Percentiles rank a stretch among this genome's conserved stretches.
Conservation (phyloP, 2,329 filamentous ascomycete genomes). For the Penicillium griseofulvum region DNA sequence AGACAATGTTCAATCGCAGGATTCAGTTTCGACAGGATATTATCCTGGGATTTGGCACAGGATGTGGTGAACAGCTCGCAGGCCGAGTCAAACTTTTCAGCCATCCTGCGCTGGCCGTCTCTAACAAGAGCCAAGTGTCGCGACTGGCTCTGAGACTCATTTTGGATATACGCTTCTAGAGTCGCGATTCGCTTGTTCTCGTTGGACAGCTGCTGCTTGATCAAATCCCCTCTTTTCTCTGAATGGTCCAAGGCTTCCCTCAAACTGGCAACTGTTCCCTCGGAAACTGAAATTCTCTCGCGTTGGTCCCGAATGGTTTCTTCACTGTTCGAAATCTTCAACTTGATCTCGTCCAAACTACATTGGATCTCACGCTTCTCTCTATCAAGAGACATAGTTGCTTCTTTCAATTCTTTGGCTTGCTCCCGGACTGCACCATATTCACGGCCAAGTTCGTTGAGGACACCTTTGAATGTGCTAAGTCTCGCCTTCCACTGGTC, state of each 20-base stretch:
- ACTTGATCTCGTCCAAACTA: constrained; percentile 25
- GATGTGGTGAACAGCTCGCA: constrained; percentile 16
- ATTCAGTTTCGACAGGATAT: constrained; percentile 14
- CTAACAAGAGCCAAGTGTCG: constrained; percentile 21
- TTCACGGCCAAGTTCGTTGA: constrained; percentile 35
- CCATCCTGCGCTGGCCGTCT: constrained; percentile 24
- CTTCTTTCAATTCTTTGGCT: constrained; percentile 27
- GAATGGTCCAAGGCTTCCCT: constrained; percentile 25
- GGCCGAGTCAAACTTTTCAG: constrained; percentile 17
- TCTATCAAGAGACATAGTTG: constrained; percentile 21
- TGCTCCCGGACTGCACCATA: constrained; percentile 34
- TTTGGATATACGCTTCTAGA: constrained; percentile 36
- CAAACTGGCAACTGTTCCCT: constrained; percentile 20
- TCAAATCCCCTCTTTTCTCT: constrained; percentile 18
- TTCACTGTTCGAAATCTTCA: constrained; percentile 18
- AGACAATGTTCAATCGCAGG: constrained; percentile 16
- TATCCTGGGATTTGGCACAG: constrained; percentile 12
- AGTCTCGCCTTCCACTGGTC: constrained; percentile 38
- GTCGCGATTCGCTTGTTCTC: constrained; percentile 30
- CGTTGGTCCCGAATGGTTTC: constrained; percentile 18
- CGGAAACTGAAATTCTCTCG: constrained; percentile 18
- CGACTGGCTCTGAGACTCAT: constrained; percentile 21
- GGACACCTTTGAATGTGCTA: constrained; percentile 30
- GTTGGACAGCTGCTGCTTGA: constrained; percentile 22
- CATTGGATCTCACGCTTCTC: constrained; percentile 26